phyloP scores from a whole-genome alignment of 2,329 filamentous ascomycete species.

The Botrytis squamosa region DNA sequence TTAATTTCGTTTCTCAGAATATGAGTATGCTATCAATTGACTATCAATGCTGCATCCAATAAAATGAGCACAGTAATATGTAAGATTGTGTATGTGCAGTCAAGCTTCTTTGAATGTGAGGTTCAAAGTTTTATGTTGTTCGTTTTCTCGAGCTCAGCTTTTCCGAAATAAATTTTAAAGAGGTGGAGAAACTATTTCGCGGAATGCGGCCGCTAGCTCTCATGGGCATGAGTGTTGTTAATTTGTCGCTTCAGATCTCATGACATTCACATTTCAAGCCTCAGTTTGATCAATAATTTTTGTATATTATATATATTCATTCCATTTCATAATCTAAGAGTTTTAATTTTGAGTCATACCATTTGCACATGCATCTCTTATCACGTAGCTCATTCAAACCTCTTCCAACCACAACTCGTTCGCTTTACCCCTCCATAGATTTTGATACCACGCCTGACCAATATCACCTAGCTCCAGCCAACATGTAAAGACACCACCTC shows the following conservation, averaged over 20 bases:
- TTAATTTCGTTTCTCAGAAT: background rate
- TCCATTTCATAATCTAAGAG: background rate
- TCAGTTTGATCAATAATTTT: background rate
- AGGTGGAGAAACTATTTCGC: slow-evolving; percentile 14
- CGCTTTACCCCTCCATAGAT: background rate
- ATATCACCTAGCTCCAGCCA: background rate
- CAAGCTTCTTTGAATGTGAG: background rate
- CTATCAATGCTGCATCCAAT: background rate
- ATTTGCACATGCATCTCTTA: background rate
- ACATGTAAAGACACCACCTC: background rate
- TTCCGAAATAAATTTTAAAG: background rate
- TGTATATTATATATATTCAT: background rate
- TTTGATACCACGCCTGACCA: background rate
- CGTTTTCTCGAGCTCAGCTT: background rate
- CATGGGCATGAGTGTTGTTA: background rate
- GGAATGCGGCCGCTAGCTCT: slow-evolving; percentile 8
- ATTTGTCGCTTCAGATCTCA: background rate
- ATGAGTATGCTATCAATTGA: background rate
- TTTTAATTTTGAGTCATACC: background rate
- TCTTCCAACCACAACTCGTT: background rate
- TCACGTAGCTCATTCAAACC: background rate
- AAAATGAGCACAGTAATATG: background rate
- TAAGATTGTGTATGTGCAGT: background rate
- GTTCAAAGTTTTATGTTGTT: background rate
- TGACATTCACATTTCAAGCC: background rate